phyloP scores from a whole-genome alignment of 2,329 filamentous ascomycete species.

The Penicillium psychrosexuale region DNA sequence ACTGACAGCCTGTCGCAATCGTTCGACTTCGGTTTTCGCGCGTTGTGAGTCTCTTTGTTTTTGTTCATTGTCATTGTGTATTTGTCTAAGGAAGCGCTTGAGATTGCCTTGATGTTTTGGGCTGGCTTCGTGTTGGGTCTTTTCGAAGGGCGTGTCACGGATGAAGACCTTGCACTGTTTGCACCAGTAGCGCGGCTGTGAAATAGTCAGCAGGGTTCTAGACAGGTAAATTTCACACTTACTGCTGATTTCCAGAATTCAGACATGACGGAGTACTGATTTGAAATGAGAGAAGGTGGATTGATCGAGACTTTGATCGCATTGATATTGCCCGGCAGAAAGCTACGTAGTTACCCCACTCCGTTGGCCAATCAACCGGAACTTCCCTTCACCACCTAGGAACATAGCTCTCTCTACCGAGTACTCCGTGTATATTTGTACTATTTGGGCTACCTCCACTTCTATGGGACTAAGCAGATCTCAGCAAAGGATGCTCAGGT shows the following conservation, averaged over 20 bases:
- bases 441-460: no score
- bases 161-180: conserved; percentile 92
- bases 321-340: neutral
- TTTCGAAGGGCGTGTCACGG: conserved; percentile 87
- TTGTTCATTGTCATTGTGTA: conserved; percentile 80
- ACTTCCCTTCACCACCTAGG: neutral
- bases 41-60: conserved; percentile 77
- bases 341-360: neutral
- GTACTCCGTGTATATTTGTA: no score
- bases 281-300: neutral
- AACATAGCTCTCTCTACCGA: no score
- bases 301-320: neutral
- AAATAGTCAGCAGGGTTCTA: conserved; percentile 19
- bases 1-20: conserved; percentile 73
- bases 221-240: conserved; percentile 23
- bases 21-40: conserved; percentile 78
- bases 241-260: conserved; percentile 98
- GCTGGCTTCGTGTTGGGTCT: conserved; percentile 83
- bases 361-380: neutral
- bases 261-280: conserved; percentile 59
- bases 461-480: no score
- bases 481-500: no score
- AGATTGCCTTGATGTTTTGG: conserved; percentile 79
- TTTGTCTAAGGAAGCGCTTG: conserved; percentile 82
- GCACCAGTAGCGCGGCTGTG: conserved; percentile 87